Evolutionary conservation across 495 filamentous ascomycete species (phyloP), one percentile per base, ranked within the genome.

Genomic region (Hypoxylon cercidicola): DNA sequence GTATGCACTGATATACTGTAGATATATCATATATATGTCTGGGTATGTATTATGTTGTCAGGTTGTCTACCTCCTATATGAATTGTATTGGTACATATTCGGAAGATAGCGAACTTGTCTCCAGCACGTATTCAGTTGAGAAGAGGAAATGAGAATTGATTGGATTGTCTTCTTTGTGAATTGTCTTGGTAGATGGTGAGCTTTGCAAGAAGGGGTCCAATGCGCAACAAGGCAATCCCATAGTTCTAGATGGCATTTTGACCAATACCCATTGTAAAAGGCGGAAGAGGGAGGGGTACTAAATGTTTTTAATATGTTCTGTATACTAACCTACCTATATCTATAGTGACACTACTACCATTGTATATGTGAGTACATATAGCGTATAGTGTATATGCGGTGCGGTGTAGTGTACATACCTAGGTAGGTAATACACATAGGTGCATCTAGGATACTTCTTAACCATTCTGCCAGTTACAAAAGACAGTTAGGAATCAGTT

Each of bases 171-270:
- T 9, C 16, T 18, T 1, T 43, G 20, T 7, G 16, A 10, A 1
- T 43, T 43, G 16, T 43, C 40, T 16, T 43, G 1, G 9, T 11
- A 4, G 10, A 4, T 11, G 9, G 3, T 32, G 1, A 7, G 3
- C 30, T 32, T 32, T 8, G 25, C 11, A 21, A 20, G 48, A 62
- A 62, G 47, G 52, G 52, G 25, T 41, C 55, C 23, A 41, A 62
- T 68, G 65, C 60, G 39, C 28, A 63, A 52, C 41, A 59, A 25
- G 10, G 65, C 55, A 60, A 61, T 69, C 60, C 62, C 66, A 64
- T 65, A 15, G 35, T 52, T 45, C 45, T 35, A 54, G 37, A 68
- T 69, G 66, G 66, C 56, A 69, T 69, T 69, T 46, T 61, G 61
- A 20, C 61, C 66, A 69, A 69, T 65, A 11, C 35, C 66, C 61